A percentile compares a stretch with the other conserved stretches of the same genome.
Conservation (phyloP, 805 yeast species). For the Blastobotrys parvus region DNA sequence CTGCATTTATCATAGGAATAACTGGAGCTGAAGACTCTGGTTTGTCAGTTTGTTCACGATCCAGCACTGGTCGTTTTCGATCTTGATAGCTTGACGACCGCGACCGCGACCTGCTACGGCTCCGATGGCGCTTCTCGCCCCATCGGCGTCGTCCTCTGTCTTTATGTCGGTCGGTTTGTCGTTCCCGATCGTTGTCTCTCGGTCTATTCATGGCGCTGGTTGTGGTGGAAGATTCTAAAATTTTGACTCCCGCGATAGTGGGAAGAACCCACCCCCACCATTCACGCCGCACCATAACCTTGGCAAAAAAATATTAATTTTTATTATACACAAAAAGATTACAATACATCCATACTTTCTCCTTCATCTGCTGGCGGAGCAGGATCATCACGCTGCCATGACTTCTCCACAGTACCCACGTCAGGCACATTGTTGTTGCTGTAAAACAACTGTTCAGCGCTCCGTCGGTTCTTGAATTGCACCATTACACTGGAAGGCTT, state of each 20-base stretch:
- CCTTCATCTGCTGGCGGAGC: not conserved
- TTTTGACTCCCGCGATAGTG: too few relatives aligned
- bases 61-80: not conserved
- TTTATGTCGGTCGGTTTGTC: not conserved
- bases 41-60: not conserved
- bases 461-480: constrained; percentile 28
- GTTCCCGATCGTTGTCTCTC: too few relatives aligned
- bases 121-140: not conserved
- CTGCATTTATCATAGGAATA: constrained; percentile 4
- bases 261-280: too few relatives aligned
- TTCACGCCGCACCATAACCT: not conserved
- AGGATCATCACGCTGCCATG: constrained; percentile 15
- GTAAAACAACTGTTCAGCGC: constrained; percentile 32
- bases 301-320: not conserved
- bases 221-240: too few relatives aligned
- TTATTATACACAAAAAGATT: not conserved
- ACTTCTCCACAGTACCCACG: constrained; percentile 24
- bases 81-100: not conserved
- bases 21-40: not conserved
- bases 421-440: constrained; percentile 21
- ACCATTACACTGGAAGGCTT: constrained; percentile 19
- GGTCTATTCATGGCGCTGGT: too few relatives aligned
- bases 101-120: not conserved
- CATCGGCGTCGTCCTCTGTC: not conserved
- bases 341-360: not conserved